Conservation (phyloP, 495 filamentous ascomycete genomes). For the Lophiostoma macrostomum region DNA sequence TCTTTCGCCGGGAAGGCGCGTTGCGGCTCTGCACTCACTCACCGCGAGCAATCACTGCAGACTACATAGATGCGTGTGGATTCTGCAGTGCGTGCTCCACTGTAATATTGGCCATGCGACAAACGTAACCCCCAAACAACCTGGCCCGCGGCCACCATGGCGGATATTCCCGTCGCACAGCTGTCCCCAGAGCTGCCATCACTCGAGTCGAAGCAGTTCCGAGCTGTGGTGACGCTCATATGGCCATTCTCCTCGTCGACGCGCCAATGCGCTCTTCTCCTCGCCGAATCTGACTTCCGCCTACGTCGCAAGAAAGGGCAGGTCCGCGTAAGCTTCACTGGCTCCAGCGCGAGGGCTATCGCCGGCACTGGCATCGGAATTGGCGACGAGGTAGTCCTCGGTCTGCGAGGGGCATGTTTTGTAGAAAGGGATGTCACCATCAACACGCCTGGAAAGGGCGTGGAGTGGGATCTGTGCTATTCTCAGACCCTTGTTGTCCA, state of each 20-base stretch:
- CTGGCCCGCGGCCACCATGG: conserved; percentile 27
- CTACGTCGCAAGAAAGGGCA: conserved; percentile 76
- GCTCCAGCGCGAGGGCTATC: conserved; percentile 65
- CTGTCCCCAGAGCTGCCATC: conserved; percentile 54
- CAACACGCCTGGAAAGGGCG: conserved; percentile 61
- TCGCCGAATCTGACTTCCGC: conserved; percentile 84
- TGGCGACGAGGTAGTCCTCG: conserved; percentile 69
- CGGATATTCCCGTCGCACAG: conserved; percentile 62
- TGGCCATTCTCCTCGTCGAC: conserved; percentile 88
- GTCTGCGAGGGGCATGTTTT: conserved; percentile 57
- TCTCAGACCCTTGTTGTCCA: conserved; percentile 56
- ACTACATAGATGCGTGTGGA: no score
- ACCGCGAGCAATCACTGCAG: no score
- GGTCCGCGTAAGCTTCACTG: conserved; percentile 76
- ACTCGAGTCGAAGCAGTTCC: conserved; percentile 43
- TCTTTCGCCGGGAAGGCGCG: no score
- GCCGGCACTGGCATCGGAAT: conserved; percentile 65
- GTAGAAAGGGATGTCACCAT: conserved; percentile 45
- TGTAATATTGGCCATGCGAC: not conserved
- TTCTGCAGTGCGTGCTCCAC: no score
- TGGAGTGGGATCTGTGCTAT: conserved; percentile 74
- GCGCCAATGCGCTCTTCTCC: conserved; percentile 66
- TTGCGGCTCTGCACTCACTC: no score
- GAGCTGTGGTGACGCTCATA: conserved; percentile 73
- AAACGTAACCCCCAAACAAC: not conserved